Evolutionary conservation across 257 asterid species (phyloP).

Genomic region (Capsicum baccatum): DNA sequence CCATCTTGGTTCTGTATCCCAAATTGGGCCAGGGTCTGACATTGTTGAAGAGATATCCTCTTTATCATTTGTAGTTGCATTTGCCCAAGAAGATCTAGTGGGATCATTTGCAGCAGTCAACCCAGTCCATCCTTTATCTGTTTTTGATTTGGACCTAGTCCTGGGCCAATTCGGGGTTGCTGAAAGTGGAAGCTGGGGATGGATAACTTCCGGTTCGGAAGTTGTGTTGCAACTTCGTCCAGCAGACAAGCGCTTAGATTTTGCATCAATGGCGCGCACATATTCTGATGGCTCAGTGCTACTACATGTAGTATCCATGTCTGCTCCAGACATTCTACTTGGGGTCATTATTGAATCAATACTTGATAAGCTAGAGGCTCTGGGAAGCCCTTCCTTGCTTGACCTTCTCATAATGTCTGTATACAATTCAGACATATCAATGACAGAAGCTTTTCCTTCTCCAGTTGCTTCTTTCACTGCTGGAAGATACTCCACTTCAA

Average conservation of each 20-base stretch:
- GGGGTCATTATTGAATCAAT: constrained; percentile 96
- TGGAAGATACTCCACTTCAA: constrained; percentile 91
- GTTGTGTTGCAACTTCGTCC: constrained; percentile 66
- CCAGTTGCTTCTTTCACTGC: constrained; percentile 55
- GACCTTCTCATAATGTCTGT: constrained; percentile 94
- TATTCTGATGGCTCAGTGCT: constrained; percentile 93
- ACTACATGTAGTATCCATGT: constrained; percentile 75
- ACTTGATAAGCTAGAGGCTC: constrained; percentile 95
- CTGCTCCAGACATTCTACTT: constrained; percentile 71
- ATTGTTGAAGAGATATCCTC: constrained; percentile 97
- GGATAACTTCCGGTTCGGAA: constrained; percentile 90
- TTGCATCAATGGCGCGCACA: constrained; percentile 92
- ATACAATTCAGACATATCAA: constrained; percentile 89
- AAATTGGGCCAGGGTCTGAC: constrained; percentile 97
- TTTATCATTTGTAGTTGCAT: constrained; percentile 63
- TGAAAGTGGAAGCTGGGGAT: constrained; percentile 76
- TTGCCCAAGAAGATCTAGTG: constrained; percentile 80
- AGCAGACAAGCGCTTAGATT: constrained; percentile 81
- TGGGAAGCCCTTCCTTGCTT: constrained; percentile 92
- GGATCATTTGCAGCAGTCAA: constrained; percentile 58
- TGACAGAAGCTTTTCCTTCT: constrained; percentile 56
- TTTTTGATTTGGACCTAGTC: constrained; percentile 85
- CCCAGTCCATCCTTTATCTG: constrained; percentile 80
- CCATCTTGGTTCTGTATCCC: constrained; percentile 99
- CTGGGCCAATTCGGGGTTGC: constrained; percentile 87